Evolutionary conservation across 805 yeast species (phyloP).

Genomic region (Pichia exigua): DNA sequence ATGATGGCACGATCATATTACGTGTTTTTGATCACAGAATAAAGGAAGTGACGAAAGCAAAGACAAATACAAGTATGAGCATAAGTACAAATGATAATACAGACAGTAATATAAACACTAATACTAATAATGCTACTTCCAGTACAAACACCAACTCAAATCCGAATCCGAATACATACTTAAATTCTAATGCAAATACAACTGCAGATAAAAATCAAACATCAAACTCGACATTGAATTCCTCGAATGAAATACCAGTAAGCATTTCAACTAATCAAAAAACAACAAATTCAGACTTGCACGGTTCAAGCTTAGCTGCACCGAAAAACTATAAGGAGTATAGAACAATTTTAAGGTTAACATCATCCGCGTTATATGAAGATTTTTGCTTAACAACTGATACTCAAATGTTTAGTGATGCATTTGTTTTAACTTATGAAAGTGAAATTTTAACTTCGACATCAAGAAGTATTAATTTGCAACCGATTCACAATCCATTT

Average conservation of each 20-base stretch:
- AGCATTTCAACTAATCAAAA: not conserved
- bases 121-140: no score
- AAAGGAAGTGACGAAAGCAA: not conserved
- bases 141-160: no score
- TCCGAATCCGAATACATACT: not conserved
- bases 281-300: not conserved
- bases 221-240: not conserved
- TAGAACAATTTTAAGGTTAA: slow-evolving; percentile 71
- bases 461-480: slow-evolving; percentile 65
- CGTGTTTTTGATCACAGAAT: slow-evolving; percentile 83
- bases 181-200: no score
- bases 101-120: no score
- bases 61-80: not conserved
- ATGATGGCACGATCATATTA: slow-evolving; percentile 83
- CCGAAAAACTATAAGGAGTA: slow-evolving; percentile 57
- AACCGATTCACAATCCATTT: slow-evolving; percentile 68
- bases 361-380: slow-evolving; percentile 72
- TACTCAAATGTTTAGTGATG: slow-evolving; percentile 68
- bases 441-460: slow-evolving; percentile 78
- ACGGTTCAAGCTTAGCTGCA: not conserved
- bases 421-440: slow-evolving; percentile 73
- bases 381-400: slow-evolving; percentile 84
- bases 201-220: not conserved
- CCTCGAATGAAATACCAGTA: no score
- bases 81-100: not conserved